Conservation (phyloP, 1,284 basidiomycete species). For the Anthracocystis panici-leucophaei region DNA sequence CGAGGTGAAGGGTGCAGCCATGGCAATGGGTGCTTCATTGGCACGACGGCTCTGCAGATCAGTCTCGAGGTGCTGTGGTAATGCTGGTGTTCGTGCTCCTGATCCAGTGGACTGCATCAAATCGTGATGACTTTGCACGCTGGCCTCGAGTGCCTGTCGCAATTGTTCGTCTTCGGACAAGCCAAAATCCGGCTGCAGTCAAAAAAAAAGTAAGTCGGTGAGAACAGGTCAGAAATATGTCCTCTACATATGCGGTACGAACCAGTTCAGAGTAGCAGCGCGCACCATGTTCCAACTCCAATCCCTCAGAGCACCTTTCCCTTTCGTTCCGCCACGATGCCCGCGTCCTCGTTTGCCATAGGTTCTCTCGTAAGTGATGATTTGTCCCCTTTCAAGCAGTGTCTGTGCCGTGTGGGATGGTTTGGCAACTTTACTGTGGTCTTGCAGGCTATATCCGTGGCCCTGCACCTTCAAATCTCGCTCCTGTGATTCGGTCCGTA, state of each 20-base stretch:
- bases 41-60: conserved; percentile 23
- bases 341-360: conserved; percentile 9
- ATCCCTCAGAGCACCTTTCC: conserved; percentile 1
- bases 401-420: conserved; percentile 8
- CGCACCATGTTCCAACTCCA: conserved; percentile 31
- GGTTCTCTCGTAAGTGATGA: conserved; percentile 5
- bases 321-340: conserved; percentile 4
- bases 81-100: conserved; percentile 34
- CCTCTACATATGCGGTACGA: not conserved
- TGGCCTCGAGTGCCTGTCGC: conserved; percentile 52
- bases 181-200: conserved; percentile 23
- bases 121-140: conserved; percentile 49
- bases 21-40: conserved; percentile 35
- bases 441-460: conserved; percentile 22
- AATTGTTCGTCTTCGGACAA: conserved; percentile 54
- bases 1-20: conserved; percentile 43
- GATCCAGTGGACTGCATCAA: conserved; percentile 24
- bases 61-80: conserved; percentile 40
- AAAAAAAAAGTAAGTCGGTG: not conserved
- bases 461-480: not conserved
- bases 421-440: conserved; percentile 17
- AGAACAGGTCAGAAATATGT: conserved; percentile 8
- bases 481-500: not conserved
- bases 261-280: conserved; percentile 9
- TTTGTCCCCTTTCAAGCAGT: conserved; percentile 3